phyloP scores from a whole-genome alignment of 208 protist species.

The Leishmania arabica region DNA sequence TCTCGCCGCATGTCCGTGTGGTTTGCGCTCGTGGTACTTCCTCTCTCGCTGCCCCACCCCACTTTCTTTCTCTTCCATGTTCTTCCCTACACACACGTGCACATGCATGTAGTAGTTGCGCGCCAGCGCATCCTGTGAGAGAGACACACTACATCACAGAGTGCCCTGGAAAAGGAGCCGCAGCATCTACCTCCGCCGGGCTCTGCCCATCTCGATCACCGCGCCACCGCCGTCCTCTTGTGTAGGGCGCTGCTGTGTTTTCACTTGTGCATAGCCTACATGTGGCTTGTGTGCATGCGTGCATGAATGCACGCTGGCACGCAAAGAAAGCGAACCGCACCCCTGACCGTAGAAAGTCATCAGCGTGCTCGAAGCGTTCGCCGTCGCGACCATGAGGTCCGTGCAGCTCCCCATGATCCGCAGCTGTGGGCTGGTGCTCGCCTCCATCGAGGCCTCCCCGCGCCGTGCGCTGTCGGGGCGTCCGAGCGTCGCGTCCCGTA shows the following conservation, averaged over 20 bases:
- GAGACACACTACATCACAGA: no score
- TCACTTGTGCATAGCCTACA: neutral
- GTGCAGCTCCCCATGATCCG: conserved; percentile 3
- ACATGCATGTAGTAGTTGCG: neutral
- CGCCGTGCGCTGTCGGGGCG: neutral
- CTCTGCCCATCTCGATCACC: neutral
- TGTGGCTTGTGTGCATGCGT: neutral
- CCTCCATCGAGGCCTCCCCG: neutral
- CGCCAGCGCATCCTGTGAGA: neutral
- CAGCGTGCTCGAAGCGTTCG: neutral
- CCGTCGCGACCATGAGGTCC: neutral
- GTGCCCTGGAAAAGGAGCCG: no score
- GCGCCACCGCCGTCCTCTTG: neutral
- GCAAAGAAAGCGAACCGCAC: neutral
- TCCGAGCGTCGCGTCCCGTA: neutral
- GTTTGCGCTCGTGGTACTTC: conserved; percentile 2
- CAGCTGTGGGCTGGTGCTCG: neutral
- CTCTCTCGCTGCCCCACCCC: neutral
- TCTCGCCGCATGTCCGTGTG: neutral
- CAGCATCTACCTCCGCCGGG: no score
- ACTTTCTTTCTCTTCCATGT: neutral
- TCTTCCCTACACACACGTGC: neutral
- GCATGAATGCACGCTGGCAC: neutral
- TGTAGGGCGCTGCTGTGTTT: neutral
- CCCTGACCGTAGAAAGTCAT: neutral